These are phyloP conservation scores for Domatiomyces catenatus DNA, from an alignment of 2,329 filamentous ascomycete species.

Conservation along the genomic window DNA sequence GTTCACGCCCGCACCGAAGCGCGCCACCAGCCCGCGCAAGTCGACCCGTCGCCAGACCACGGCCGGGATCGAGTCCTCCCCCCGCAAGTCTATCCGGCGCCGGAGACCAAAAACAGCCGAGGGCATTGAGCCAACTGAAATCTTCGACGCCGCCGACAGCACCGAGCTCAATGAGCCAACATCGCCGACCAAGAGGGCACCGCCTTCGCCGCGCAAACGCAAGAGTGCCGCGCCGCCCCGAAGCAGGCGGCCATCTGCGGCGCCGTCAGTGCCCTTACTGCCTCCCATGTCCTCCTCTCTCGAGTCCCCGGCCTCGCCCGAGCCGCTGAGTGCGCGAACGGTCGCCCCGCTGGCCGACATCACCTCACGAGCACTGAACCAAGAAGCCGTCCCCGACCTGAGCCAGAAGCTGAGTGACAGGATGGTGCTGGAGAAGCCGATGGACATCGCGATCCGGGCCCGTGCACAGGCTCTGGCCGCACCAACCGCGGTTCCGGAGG, in stretches of 20 bases:
- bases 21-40: conserved; percentile 38
- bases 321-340: conserved; percentile 35
- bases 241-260: conserved; percentile 24
- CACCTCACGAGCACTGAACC: conserved; percentile 51
- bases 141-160: conserved; percentile 43
- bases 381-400: conserved; percentile 33
- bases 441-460: conserved; percentile 86
- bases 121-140: conserved; percentile 44
- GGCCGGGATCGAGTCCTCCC: conserved; percentile 30
- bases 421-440: conserved; percentile 68
- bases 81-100: conserved; percentile 21
- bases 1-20: conserved; percentile 57
- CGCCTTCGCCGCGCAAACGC: conserved; percentile 48
- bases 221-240: conserved; percentile 39
- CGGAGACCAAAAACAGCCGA: conserved; percentile 35
- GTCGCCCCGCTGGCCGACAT: conserved; percentile 56
- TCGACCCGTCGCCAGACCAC: conserved; percentile 41
- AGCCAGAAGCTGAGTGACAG: conserved; percentile 49
- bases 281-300: conserved; percentile 28
- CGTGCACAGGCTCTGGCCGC: conserved; percentile 39
- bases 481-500: conserved; percentile 44
- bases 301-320: conserved; percentile 42
- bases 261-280: conserved; percentile 23
- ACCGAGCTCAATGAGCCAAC: conserved; percentile 32
- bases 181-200: conserved; percentile 38